Conservation (phyloP, 176 grass and related monocot genomes). For the Triticum timopheevii region DNA sequence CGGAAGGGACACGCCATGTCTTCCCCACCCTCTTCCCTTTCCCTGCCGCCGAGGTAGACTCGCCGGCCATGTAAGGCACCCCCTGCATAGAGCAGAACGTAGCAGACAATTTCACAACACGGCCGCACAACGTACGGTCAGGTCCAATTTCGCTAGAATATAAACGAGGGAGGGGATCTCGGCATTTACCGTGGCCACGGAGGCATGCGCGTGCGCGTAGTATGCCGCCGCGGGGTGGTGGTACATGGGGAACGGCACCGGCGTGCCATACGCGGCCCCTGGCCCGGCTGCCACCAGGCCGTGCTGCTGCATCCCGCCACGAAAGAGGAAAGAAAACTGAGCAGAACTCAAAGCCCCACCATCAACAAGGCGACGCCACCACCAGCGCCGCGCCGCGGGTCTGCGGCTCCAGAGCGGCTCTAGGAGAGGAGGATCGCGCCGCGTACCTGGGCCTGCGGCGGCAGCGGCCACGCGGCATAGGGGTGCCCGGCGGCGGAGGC, state of each 20-base stretch:
- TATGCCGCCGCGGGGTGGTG: conserved; percentile 41
- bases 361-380: background rate
- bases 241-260: conserved; percentile 57
- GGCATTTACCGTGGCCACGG: conserved; percentile 62
- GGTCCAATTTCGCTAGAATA: background rate
- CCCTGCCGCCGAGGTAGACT: conserved; percentile 19
- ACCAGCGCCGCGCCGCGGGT: background rate
- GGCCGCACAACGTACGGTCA: background rate
- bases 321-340: background rate
- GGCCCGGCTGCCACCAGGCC: conserved; percentile 42
- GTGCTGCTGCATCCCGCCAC: conserved; percentile 19
- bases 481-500: conserved; percentile 23
- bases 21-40: conserved; percentile 54
- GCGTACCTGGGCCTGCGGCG: conserved; percentile 45
- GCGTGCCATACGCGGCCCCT: conserved; percentile 36
- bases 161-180: background rate
- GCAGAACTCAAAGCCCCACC: conserved; percentile 5
- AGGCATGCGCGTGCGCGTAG: conserved; percentile 69
- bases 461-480: conserved; percentile 52
- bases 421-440: background rate
- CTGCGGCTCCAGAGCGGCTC: background rate
- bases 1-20: conserved; percentile 17
- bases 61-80: conserved; percentile 26
- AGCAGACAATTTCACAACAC: conserved; percentile 5
- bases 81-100: conserved; percentile 24